Conservation (phyloP, 305 asterid species). For the Fraxinus sp. region DNA sequence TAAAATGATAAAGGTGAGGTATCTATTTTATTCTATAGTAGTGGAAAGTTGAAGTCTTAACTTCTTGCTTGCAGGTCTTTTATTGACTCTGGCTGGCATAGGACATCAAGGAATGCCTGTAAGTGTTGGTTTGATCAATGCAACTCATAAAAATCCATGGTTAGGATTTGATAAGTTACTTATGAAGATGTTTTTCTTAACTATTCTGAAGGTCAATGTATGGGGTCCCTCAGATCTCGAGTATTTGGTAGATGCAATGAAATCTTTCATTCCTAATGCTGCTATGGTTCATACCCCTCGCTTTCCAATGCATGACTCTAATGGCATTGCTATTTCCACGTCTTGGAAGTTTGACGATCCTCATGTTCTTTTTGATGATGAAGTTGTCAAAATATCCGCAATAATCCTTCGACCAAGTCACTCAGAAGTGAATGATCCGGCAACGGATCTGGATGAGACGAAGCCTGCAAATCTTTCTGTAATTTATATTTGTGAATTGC, state of each 20-base stretch:
- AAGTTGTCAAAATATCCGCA: conserved; percentile 86
- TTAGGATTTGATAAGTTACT: neutral
- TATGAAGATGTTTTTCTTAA: conserved; percentile 10
- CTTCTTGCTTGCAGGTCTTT: conserved; percentile 57
- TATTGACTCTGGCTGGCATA: conserved; percentile 80
- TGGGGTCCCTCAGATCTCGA: conserved; percentile 96
- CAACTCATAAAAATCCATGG: neutral
- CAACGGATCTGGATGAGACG: conserved; percentile 20
- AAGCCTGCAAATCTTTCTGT: conserved; percentile 58
- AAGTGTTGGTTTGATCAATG: conserved; percentile 31
- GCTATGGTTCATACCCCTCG: conserved; percentile 84
- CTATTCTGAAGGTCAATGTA: conserved; percentile 65
- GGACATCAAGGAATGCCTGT: conserved; percentile 83
- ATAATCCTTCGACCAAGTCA: conserved; percentile 55
- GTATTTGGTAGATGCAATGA: conserved; percentile 82
- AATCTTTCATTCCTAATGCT: conserved; percentile 80
- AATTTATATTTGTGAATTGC: conserved; percentile 67
- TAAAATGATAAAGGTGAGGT: neutral
- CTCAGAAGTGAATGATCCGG: conserved; percentile 19
- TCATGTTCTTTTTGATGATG: conserved; percentile 68
- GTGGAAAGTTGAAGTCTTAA: neutral
- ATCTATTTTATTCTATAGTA: too few relatives aligned
- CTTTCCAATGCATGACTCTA: conserved; percentile 51
- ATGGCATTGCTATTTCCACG: conserved; percentile 31
- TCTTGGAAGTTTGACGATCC: conserved; percentile 42